phyloP scores from a whole-genome alignment of 2,329 filamentous ascomycete genomes.

The Phyllachora maydis region DNA sequence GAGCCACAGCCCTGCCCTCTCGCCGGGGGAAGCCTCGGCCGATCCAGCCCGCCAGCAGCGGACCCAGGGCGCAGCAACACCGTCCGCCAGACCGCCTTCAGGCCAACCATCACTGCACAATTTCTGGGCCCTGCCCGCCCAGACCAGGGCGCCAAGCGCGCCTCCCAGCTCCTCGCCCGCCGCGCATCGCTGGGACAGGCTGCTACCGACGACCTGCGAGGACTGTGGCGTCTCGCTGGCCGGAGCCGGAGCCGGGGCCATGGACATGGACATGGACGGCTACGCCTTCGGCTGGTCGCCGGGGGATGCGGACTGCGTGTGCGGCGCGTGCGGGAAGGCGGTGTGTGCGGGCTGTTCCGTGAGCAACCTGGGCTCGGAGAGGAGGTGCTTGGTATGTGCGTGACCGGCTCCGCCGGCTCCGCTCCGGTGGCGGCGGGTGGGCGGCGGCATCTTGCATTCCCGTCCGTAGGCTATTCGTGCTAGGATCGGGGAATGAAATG shows the following conservation, averaged over 20 bases:
- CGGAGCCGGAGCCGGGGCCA: conserved; percentile 11
- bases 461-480: no score
- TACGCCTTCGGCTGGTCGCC: no score
- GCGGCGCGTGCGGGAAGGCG: conserved; percentile 28
- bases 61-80: no score
- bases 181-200: conserved; percentile 2
- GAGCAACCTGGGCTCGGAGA: conserved; percentile 31
- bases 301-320: conserved; percentile 13
- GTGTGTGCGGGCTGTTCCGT: conserved; percentile 40
- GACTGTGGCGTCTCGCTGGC: conserved; percentile 29
- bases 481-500: no score
- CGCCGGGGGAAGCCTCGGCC: no score
- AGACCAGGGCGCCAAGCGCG: conserved; percentile 9
- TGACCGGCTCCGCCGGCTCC: no score
- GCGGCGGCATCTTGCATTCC: no score
- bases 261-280: conserved; percentile 18
- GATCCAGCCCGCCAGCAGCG: no score
- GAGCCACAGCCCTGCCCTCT: no score
- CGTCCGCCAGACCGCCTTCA: not conserved
- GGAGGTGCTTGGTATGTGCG: conserved; percentile 32
- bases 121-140: conserved; percentile 33
- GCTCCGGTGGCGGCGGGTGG: no score
- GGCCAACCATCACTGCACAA: conserved; percentile 32
- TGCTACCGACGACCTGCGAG: conserved; percentile 21
- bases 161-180: conserved; percentile 6